phyloP scores from a whole-genome alignment of 805 yeast species.

The Dipodascus geniculatus region DNA sequence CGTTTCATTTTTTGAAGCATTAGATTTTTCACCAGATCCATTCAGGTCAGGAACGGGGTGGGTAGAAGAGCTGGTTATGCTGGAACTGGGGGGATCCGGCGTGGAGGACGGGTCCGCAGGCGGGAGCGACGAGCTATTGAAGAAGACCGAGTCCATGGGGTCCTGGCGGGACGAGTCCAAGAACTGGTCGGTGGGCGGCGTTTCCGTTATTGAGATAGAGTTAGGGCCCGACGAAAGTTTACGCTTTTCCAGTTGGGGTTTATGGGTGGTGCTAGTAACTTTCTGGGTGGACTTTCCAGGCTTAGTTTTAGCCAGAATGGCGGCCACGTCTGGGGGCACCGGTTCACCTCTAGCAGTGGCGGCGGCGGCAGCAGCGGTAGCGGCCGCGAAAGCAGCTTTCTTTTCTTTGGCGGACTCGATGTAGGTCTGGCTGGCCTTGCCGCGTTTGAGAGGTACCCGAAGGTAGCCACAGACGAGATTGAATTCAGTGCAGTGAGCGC shows the following conservation, averaged over 20 bases:
- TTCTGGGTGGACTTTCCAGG: not conserved
- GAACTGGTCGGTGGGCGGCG: not conserved
- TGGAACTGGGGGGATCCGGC: too few relatives aligned
- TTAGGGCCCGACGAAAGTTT: not conserved
- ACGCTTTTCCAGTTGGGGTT: not conserved
- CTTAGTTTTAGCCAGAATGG: slow-evolving; percentile 89
- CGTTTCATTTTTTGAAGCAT: not conserved
- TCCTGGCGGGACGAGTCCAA: not conserved
- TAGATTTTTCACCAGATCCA: not conserved
- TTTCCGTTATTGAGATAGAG: not conserved
- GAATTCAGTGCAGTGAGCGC: slow-evolving; percentile 18
- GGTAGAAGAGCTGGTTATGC: too few relatives aligned
- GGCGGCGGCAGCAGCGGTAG: slow-evolving; percentile 1
- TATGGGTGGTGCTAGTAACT: not conserved
- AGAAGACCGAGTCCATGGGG: not conserved
- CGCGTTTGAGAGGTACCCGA: slow-evolving; percentile 35
- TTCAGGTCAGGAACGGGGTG: too few relatives aligned
- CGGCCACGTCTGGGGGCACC: slow-evolving; percentile 85
- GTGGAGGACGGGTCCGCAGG: too few relatives aligned
- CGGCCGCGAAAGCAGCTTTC: slow-evolving; percentile 9
- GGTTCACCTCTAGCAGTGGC: slow-evolving; percentile 41
- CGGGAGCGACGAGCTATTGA: not conserved
- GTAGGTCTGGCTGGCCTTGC: slow-evolving; percentile 28
- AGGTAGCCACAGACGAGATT: slow-evolving; percentile 30
- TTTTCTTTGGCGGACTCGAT: slow-evolving; percentile 5